Evolutionary conservation across 345 rosid species (phyloP).

Genomic region (Triadica sebifera): DNA sequence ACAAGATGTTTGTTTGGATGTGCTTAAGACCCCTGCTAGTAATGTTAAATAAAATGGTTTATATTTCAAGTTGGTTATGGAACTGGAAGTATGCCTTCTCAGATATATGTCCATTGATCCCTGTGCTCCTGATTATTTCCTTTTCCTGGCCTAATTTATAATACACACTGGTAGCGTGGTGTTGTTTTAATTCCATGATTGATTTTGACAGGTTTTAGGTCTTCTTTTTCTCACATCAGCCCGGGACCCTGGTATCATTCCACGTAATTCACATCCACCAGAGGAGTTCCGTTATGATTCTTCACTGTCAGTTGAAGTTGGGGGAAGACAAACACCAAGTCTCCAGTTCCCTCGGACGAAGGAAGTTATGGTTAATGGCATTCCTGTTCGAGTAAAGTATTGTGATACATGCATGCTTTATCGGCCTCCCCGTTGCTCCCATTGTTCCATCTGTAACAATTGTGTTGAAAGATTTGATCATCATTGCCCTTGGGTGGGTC

Average conservation of each 20-base stretch:
- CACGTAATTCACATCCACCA: constrained; percentile 91
- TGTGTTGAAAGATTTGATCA: constrained; percentile 99
- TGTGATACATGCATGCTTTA: constrained; percentile 99
- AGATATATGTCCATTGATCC: background rate
- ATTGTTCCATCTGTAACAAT: constrained; percentile 84
- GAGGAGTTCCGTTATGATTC: constrained; percentile 74
- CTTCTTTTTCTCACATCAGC: constrained; percentile 89
- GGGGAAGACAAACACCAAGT: constrained; percentile 87
- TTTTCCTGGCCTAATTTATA: constrained; percentile 2
- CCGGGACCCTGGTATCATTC: constrained; percentile 92
- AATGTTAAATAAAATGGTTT: background rate
- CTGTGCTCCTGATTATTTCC: background rate
- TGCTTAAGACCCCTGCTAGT: background rate
- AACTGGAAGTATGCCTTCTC: constrained; percentile 1
- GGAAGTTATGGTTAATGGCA: constrained; percentile 80
- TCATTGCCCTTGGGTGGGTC: constrained; percentile 99
- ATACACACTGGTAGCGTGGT: constrained; percentile 6
- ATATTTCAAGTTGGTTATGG: background rate
- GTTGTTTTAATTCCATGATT: constrained; percentile 22
- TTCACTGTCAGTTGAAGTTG: constrained; percentile 50
- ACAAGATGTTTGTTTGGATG: background rate
- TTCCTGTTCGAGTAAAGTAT: constrained; percentile 78
- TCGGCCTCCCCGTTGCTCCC: constrained; percentile 98
- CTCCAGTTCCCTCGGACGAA: constrained; percentile 85
- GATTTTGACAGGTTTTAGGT: constrained; percentile 63